Evolutionary conservation across 2,329 filamentous ascomycete species (phyloP), one percentile per base, ranked within the genome.

Genomic region (Thelonectria olida): DNA sequence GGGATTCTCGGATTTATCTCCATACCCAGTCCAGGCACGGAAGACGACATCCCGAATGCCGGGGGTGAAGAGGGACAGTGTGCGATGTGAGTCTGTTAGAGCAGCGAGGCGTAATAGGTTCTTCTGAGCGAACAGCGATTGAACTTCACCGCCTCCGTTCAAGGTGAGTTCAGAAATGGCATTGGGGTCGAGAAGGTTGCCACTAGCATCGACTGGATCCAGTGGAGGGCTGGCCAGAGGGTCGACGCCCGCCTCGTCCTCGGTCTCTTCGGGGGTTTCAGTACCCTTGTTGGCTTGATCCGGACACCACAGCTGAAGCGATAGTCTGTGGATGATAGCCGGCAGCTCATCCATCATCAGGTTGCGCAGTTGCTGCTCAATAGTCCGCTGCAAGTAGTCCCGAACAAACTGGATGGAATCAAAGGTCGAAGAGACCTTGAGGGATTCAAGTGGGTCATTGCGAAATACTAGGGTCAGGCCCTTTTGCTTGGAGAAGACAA

Each of bases 371-470:
- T 98, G 96, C 52, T 88, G 91, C 79, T 99, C 96, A 71, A 99
- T 99, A 63, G 95, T 97, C 75, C 92, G 91, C 75, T 99, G 96
- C 58, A 99, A 82, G 76, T 98, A 98, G 77, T 99, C 94, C 69
- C 96, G 91, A 64, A 99, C 96, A 74, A 99, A 99, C 44, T 96
- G 95, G 72, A 99, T 99, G 12, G 95, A 97, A 81, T 99, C 96
- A 78, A 99, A 99, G 44, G 96, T 99, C 68, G 95, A 98, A 1
- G 95, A 98, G 67, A 99, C 96, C 81, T 97, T 98, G 73, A 99
- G 88, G 5, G 95, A 97, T 76, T 99, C 96, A 63, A 99, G 88
- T 5, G 96, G 96, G 75, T 99, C 96, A 85, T 99, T 98, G 71
- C 96, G 90, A 77, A 99, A 99, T 44, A 99, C 96, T 48, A 99